Percentiles rank a stretch among this genome's conserved stretches.
Conservation (phyloP, 2,329 filamentous ascomycete genomes). For the Fusarium sp. region DNA sequence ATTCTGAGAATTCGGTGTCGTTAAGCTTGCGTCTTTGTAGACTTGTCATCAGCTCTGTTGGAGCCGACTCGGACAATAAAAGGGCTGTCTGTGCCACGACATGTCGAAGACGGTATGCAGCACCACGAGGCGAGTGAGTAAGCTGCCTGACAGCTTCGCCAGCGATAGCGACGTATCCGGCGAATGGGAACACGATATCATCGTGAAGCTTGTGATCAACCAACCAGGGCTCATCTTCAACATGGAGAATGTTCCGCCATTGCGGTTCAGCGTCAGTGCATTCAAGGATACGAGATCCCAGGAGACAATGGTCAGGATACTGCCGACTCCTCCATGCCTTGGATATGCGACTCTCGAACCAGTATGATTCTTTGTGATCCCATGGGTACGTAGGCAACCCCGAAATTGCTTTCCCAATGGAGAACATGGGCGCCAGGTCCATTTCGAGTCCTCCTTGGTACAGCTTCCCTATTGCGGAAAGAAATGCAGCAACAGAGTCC, state of each 20-base stretch:
- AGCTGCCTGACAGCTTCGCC: conserved; percentile 50
- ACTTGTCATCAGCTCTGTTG: conserved; percentile 17
- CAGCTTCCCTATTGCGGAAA: neutral
- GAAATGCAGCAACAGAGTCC: neutral
- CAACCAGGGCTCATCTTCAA: conserved; percentile 52
- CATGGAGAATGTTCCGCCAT: conserved; percentile 44
- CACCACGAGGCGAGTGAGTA: neutral
- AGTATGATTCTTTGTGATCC: conserved; percentile 52
- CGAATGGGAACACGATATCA: conserved; percentile 39
- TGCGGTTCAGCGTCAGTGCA: conserved; percentile 39
- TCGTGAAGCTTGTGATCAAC: conserved; percentile 50
- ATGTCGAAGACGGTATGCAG: conserved; percentile 5
- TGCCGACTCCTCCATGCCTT: conserved; percentile 44
- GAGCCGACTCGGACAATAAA: neutral
- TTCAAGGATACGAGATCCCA: conserved; percentile 47
- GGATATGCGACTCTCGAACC: conserved; percentile 48
- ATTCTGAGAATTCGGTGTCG: conserved; percentile 14
- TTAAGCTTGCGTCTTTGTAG: conserved; percentile 10
- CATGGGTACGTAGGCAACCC: conserved; percentile 54
- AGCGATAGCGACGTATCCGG: conserved; percentile 55
- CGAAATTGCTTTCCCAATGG: conserved; percentile 41
- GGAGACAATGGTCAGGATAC: conserved; percentile 53
- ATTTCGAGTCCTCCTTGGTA: conserved; percentile 2
- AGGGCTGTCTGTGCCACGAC: conserved; percentile 13
- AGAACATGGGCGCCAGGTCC: neutral